phyloP scores from a whole-genome alignment of 179 eudicot species.

The Silene vulgaris region DNA sequence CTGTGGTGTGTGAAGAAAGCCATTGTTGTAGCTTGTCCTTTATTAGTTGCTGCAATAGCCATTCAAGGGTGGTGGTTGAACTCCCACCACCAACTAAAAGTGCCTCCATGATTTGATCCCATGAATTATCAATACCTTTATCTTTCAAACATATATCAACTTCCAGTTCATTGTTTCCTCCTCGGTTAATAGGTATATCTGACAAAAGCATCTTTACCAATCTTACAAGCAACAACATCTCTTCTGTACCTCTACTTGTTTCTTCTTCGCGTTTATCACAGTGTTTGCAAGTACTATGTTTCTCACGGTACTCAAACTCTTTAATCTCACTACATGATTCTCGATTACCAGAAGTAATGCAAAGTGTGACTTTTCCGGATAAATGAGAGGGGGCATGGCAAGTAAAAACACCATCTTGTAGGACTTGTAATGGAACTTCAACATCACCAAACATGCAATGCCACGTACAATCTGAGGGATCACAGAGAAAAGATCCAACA shows the following conservation, averaged over 20 bases:
- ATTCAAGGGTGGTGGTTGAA: slow-evolving; percentile 47
- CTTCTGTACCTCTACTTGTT: slow-evolving; percentile 51
- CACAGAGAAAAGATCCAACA: slow-evolving; percentile 71
- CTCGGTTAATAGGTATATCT: slow-evolving; percentile 34
- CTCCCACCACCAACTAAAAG: slow-evolving; percentile 50
- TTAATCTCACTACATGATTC: slow-evolving; percentile 81
- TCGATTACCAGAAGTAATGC: slow-evolving; percentile 69
- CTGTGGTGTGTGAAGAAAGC: slow-evolving; percentile 47
- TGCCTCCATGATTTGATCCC: slow-evolving; percentile 56
- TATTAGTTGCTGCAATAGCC: slow-evolving; percentile 76
- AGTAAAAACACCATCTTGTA: slow-evolving; percentile 77
- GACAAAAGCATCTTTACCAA: slow-evolving; percentile 66
- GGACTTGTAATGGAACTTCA: slow-evolving; percentile 69
- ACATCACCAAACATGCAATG: slow-evolving; percentile 80
- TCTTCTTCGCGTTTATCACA: slow-evolving; percentile 36
- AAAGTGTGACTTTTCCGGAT: slow-evolving; percentile 68
- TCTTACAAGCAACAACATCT: slow-evolving; percentile 63
- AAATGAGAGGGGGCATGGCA: slow-evolving; percentile 73
- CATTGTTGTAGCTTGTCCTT: slow-evolving; percentile 73
- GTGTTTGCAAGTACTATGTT: slow-evolving; percentile 24
- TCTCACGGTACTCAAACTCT: slow-evolving; percentile 76
- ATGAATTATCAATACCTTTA: slow-evolving; percentile 45
- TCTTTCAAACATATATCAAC: slow-evolving; percentile 31
- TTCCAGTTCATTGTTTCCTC: slow-evolving; percentile 34
- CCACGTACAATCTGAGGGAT: slow-evolving; percentile 60